These are phyloP conservation scores for Atkinsonella hypoxylon DNA, from an alignment of 2,329 filamentous ascomycete species.

Conservation along the genomic window DNA sequence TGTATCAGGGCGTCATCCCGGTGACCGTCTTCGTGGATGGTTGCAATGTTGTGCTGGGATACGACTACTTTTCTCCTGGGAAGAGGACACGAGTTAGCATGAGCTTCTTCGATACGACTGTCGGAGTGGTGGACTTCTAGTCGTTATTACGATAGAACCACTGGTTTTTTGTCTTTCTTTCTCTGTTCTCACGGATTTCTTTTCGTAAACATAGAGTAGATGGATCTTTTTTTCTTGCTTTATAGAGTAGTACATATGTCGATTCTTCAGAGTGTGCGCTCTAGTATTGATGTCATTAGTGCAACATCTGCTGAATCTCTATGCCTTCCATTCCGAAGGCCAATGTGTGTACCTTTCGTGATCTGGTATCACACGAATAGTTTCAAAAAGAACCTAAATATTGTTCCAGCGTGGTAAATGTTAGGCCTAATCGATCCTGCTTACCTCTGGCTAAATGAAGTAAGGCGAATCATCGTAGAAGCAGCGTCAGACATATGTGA, in stretches of 20 bases:
- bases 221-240: too few relatives aligned
- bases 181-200: too few relatives aligned
- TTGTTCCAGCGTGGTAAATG: too few relatives aligned
- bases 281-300: background rate
- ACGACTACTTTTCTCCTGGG: conserved; percentile 21
- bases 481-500: background rate
- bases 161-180: too few relatives aligned
- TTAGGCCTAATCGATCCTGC: background rate
- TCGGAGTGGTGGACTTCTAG: background rate
- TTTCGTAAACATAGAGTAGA: too few relatives aligned
- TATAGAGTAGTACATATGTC: background rate
- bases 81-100: conserved; percentile 18
- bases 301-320: conserved; percentile 1
- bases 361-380: conserved; percentile 8
- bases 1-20: conserved; percentile 23
- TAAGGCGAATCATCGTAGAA: conserved; percentile 7
- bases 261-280: background rate
- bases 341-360: background rate
- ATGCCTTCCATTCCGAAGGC: conserved; percentile 7
- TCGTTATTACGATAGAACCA: too few relatives aligned
- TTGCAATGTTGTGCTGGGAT: conserved; percentile 23
- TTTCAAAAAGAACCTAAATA: conserved; percentile 12
- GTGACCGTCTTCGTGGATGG: conserved; percentile 23
- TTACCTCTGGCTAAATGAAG: conserved; percentile 13
- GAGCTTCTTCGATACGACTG: conserved; percentile 17